Evolutionary conservation across 139 green algal genomes (phyloP), one percentile per base, ranked within the genome.

Genomic region (Microglena sp.): DNA sequence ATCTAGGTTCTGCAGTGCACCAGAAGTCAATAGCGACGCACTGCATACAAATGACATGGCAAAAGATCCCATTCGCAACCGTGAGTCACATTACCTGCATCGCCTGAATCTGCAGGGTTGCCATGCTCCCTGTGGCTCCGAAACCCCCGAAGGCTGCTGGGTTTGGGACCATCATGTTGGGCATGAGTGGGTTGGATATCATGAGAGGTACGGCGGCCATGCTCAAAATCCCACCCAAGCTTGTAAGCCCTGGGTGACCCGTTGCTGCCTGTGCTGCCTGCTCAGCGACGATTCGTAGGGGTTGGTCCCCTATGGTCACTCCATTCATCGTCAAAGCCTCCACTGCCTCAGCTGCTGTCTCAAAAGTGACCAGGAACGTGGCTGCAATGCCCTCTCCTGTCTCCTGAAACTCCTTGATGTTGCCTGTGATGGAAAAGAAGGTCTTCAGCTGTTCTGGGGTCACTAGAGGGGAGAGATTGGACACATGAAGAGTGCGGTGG

Each of bases 41-140:
- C n/a, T n/a, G n/a, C n/a, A n/a, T n/a, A n/a, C n/a, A n/a, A n/a
- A n/a, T n/a, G n/a, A n/a, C n/a, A n/a, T n/a, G n/a, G n/a, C n/a
- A n/a, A n/a, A n/a, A n/a, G n/a, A n/a, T n/a, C n/a, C n/a, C n/a
- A n/a, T n/a, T n/a, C n/a, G n/a, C n/a, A n/a, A n/a, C n/a, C n/a
- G n/a, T n/a, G n/a, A n/a, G n/a, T n/a, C n/a, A n/a, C n/a, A n/a
- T 50, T 22, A 53, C 58, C 33, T 65, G 58, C 58, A 65, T 65
- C 6, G 8, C 28, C n/a, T 62, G 55, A 30, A 62, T 33, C 11
- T 62, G 11, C 55, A 50, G 40, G 40, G 40, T 50, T 50, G 18
- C 11, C 40, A n/a, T 50, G 40, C 40, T n/a, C 11, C 11, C 43
- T 53, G 43, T 18, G 18, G 43, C n/a, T n/a, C n/a, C n/a, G n/a